Evolutionary conservation across 2,329 filamentous ascomycete species (phyloP).

Genomic region (Cephalotrichum gorgonifer): DNA sequence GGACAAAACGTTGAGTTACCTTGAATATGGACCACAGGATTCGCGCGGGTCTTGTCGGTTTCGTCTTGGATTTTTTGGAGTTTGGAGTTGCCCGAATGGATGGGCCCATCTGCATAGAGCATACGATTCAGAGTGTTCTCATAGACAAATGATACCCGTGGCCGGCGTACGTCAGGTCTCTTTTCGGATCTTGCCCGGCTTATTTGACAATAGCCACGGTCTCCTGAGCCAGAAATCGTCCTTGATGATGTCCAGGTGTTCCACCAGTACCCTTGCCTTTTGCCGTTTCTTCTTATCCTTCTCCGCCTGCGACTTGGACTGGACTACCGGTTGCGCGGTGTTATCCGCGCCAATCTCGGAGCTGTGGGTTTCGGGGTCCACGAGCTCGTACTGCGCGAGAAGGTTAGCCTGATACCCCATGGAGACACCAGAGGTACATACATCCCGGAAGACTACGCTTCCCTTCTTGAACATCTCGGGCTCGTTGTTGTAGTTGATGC

Average conservation of each 20-base stretch:
- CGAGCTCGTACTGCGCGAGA: conserved; percentile 53
- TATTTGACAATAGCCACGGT: conserved; percentile 74
- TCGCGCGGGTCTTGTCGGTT: neutral
- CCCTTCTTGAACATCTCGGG: conserved; percentile 88
- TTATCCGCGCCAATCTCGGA: conserved; percentile 34
- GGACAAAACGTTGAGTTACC: conserved; percentile 11
- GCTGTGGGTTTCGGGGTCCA: conserved; percentile 44
- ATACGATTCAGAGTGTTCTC: neutral
- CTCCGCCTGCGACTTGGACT: conserved; percentile 72
- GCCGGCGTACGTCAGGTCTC: conserved; percentile 26
- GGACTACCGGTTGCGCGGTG: conserved; percentile 39
- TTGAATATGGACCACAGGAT: neutral
- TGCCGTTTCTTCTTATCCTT: conserved; percentile 70
- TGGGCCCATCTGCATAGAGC: neutral
- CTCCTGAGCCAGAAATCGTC: conserved; percentile 86
- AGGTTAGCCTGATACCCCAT: conserved; percentile 13
- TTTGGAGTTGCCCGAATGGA: neutral
- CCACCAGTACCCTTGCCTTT: conserved; percentile 71
- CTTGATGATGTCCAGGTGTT: conserved; percentile 89
- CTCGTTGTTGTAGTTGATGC: conserved; percentile 97
- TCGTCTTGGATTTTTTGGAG: neutral
- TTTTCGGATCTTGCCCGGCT: conserved; percentile 60
- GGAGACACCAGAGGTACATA: conserved; percentile 24
- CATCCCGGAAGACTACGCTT: conserved; percentile 78
- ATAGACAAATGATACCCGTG: conserved; percentile 16